These are phyloP conservation scores for Talaromyces verruculosus DNA, from an alignment of 2,329 filamentous ascomycete species.

Conservation along the genomic window DNA sequence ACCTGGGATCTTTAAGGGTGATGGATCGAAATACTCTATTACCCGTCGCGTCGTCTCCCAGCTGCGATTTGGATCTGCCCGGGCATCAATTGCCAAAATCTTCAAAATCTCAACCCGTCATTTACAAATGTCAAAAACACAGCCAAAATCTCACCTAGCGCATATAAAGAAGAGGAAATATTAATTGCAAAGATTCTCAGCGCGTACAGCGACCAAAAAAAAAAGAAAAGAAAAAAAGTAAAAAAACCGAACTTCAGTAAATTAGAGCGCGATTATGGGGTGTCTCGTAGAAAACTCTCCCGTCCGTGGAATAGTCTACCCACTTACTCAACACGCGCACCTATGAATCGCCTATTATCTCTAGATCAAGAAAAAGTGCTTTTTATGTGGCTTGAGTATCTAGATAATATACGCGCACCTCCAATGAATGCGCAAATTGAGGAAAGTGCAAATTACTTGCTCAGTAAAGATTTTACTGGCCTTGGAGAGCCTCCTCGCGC, in stretches of 20 bases:
- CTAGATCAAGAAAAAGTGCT: not conserved
- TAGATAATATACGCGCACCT: not conserved
- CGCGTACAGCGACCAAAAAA: not conserved
- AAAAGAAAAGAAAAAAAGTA: no score
- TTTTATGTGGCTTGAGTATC: not conserved
- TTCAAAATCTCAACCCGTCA: not conserved
- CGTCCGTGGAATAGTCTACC: not conserved
- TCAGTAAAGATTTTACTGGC: not conserved
- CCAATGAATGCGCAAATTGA: not conserved
- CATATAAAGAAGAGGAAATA: not conserved
- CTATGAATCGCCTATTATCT: not conserved
- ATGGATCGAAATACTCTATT: no score
- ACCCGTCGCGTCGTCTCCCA: no score
- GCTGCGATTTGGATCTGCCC: no score
- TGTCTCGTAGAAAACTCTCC: not conserved
- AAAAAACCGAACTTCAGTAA: not conserved
- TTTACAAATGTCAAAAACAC: conserved; percentile 10
- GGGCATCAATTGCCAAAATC: conserved; percentile 4
- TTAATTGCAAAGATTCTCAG: not conserved
- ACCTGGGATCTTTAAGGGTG: no score
- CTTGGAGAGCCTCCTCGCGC: not conserved
- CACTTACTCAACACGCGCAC: not conserved
- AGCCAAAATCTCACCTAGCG: not conserved
- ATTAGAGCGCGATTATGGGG: not conserved
- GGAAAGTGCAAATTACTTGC: not conserved